Evolutionary conservation across 2,329 filamentous ascomycete genomes (phyloP).

Genomic region (Cryphonectria radicalis): DNA sequence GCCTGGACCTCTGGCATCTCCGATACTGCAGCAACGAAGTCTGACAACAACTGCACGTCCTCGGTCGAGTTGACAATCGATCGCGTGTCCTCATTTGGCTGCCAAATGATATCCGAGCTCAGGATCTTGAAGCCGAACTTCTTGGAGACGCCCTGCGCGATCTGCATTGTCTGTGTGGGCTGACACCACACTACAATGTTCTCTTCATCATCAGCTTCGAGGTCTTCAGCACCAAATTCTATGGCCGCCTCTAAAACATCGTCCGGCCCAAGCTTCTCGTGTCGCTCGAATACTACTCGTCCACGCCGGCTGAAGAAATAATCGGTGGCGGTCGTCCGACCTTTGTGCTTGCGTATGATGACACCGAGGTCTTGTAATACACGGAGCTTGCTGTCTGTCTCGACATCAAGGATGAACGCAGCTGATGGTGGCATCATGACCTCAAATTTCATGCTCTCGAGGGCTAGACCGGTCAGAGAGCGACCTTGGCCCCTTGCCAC

Average conservation of each 20-base stretch:
- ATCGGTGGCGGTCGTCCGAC: slow-evolving; percentile 71
- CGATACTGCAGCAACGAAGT: slow-evolving; percentile 63
- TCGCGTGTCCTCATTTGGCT: slow-evolving; percentile 78
- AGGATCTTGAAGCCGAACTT: slow-evolving; percentile 69
- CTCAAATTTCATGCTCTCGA: slow-evolving; percentile 82
- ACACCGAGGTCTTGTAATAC: slow-evolving; percentile 73
- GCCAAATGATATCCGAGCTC: slow-evolving; percentile 82
- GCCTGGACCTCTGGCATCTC: slow-evolving; percentile 77
- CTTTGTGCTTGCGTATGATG: slow-evolving; percentile 73
- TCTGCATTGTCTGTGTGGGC: slow-evolving; percentile 65
- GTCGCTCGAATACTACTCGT: slow-evolving; percentile 68
- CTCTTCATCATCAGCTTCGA: slow-evolving; percentile 70
- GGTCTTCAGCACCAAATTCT: slow-evolving; percentile 80
- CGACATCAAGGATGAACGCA: slow-evolving; percentile 80
- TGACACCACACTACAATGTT: slow-evolving; percentile 73
- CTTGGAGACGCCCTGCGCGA: slow-evolving; percentile 66
- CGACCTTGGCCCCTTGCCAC: slow-evolving; percentile 88
- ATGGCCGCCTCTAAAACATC: slow-evolving; percentile 81
- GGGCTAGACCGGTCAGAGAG: slow-evolving; percentile 71
- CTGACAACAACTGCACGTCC: slow-evolving; percentile 59
- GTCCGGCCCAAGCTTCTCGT: slow-evolving; percentile 61
- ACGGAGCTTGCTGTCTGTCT: slow-evolving; percentile 80
- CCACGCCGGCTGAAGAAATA: slow-evolving; percentile 88
- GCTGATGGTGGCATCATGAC: slow-evolving; percentile 77
- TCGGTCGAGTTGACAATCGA: slow-evolving; percentile 63